phyloP scores from a whole-genome alignment of 2,329 filamentous ascomycete genomes.

The Fusarium protoensiforme region DNA sequence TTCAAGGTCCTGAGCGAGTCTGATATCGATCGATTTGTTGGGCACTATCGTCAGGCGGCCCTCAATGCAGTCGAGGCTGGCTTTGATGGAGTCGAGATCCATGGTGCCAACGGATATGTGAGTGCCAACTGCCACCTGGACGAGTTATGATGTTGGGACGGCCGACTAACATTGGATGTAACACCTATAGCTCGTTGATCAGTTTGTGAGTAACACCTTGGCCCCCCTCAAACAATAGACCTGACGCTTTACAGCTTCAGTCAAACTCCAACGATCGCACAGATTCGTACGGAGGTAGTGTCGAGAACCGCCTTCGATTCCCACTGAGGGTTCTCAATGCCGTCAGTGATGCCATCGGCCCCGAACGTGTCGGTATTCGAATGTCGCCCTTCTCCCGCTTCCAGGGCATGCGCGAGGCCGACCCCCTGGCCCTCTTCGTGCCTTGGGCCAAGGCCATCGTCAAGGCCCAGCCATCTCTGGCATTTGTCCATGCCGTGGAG shows the following conservation, averaged over 20 bases:
- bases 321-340: conserved; percentile 60
- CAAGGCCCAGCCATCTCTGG: conserved; percentile 65
- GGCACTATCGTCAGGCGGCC: conserved; percentile 65
- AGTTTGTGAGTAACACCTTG: conserved; percentile 58
- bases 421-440: conserved; percentile 58
- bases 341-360: conserved; percentile 58
- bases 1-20: conserved; percentile 67
- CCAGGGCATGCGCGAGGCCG: conserved; percentile 71
- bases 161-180: conserved; percentile 1
- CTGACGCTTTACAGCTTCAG: conserved; percentile 43
- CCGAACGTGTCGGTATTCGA: conserved; percentile 65
- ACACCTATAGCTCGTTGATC: conserved; percentile 55
- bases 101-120: conserved; percentile 70
- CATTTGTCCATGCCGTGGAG: conserved; percentile 72
- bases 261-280: conserved; percentile 61
- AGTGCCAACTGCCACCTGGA: neutral
- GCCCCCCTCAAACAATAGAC: accelerated
- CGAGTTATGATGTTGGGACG: neutral
- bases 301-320: conserved; percentile 65
- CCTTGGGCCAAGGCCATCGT: conserved; percentile 69
- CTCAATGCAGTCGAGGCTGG: conserved; percentile 71
- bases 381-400: conserved; percentile 70
- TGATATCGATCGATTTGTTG: conserved; percentile 73
- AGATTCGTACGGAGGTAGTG: conserved; percentile 63
- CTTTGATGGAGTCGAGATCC: conserved; percentile 76